Percentiles rank a stretch among this genome's conserved stretches.
Evolutionary conservation across 1,284 basidiomycete genomes (phyloP).

Genomic region (Heliocybe sulcata): DNA sequence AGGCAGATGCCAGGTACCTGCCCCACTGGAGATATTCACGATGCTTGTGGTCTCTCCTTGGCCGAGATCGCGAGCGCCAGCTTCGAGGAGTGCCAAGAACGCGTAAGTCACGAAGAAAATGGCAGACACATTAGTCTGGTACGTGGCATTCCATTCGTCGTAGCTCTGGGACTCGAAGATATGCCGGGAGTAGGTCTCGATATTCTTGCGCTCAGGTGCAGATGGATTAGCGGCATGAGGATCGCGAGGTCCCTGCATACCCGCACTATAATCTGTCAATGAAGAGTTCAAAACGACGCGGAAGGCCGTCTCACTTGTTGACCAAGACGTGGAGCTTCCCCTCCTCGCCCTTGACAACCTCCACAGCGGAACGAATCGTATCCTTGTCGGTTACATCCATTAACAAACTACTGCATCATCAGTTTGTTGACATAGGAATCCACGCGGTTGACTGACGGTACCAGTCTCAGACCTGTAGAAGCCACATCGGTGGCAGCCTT

Average conservation of each 20-base stretch:
- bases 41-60: constrained; percentile 17
- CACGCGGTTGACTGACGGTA: neutral
- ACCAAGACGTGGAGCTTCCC: constrained; percentile 25
- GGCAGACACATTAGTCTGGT: neutral
- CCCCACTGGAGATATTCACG: constrained; percentile 22
- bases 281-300: constrained; percentile 5
- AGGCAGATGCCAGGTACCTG: neutral
- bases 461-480: neutral
- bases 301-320: constrained; percentile 19
- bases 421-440: neutral
- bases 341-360: constrained; percentile 16
- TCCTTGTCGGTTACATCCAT: constrained; percentile 2
- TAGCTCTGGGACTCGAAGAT: constrained; percentile 18
- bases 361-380: constrained; percentile 17
- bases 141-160: constrained; percentile 11
- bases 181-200: constrained; percentile 8
- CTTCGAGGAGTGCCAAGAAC: neutral
- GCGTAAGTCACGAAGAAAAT: constrained; percentile 1
- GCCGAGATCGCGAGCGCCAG: neutral
- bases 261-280: constrained; percentile 12
- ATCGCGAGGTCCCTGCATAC: constrained; percentile 13
- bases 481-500: constrained; percentile 9
- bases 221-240: constrained; percentile 8
- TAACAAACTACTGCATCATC: neutral
- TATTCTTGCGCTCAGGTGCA: constrained; percentile 10